Evolutionary conservation across 805 yeast species (phyloP).

Genomic region (Lipomyces mesembrius): DNA sequence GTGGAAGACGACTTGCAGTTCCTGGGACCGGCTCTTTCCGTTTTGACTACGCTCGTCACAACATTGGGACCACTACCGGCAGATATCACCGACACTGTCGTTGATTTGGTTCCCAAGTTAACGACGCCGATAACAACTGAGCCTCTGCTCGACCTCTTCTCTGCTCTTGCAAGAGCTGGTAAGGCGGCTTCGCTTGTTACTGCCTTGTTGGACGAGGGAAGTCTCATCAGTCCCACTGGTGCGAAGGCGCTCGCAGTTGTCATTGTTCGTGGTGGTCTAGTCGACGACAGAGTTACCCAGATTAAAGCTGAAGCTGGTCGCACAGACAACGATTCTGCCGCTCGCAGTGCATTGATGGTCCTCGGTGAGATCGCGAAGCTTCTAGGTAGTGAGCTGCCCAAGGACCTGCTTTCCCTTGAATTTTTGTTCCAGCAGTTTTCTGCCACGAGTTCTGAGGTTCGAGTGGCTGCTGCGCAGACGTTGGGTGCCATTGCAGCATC

Average conservation of each 20-base stretch:
- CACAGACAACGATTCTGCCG: not conserved
- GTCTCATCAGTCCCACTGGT: slow-evolving; percentile 30
- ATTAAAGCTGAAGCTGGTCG: slow-evolving; percentile 10
- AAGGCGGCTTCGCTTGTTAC: slow-evolving; percentile 11
- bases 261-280: slow-evolving; percentile 25
- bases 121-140: slow-evolving; percentile 15
- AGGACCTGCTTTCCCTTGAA: slow-evolving; percentile 33
- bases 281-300: slow-evolving; percentile 5
- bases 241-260: slow-evolving; percentile 29
- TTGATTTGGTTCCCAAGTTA: slow-evolving; percentile 10
- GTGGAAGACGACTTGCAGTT: slow-evolving; percentile 27
- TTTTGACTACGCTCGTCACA: slow-evolving; percentile 16
- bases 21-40: slow-evolving; percentile 25
- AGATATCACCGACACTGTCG: slow-evolving; percentile 12
- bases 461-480: slow-evolving; percentile 57
- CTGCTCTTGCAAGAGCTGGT: slow-evolving; percentile 16
- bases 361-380: slow-evolving; percentile 31
- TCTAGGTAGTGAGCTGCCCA: slow-evolving; percentile 3
- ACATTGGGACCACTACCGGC: slow-evolving; percentile 3
- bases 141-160: slow-evolving; percentile 21
- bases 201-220: slow-evolving; percentile 27
- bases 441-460: slow-evolving; percentile 47
- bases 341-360: slow-evolving; percentile 26
- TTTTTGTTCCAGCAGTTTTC: slow-evolving; percentile 48
- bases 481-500: slow-evolving; percentile 56